Conservation (phyloP, 2,329 filamentous ascomycete species). For the Daldinia sp. region DNA sequence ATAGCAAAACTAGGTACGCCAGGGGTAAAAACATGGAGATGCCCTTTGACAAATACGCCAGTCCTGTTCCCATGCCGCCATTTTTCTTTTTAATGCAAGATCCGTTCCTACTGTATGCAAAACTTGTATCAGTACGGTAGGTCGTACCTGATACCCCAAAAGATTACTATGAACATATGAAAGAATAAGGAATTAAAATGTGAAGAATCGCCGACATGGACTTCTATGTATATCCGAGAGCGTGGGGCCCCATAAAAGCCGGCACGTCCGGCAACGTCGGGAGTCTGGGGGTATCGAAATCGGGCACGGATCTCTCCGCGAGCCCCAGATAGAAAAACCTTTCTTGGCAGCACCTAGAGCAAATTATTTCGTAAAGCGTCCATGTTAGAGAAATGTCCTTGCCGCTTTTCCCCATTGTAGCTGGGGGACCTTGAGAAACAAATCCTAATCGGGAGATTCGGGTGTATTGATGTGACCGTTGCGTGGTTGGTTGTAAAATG, state of each 20-base stretch:
- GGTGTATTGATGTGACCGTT: conserved; percentile 14
- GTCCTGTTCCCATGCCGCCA: conserved; percentile 30
- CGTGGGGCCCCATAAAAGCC: conserved; percentile 32
- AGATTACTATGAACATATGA: conserved; percentile 32
- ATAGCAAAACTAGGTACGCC: conserved; percentile 19
- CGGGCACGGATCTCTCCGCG: conserved; percentile 22
- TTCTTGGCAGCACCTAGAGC: conserved; percentile 7
- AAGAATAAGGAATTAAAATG: conserved; percentile 2
- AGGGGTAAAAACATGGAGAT: conserved; percentile 17
- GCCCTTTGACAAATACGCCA: conserved; percentile 30
- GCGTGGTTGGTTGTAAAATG: conserved; percentile 18
- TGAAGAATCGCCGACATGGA: conserved; percentile 20
- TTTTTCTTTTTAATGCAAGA: conserved; percentile 35
- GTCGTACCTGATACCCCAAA: conserved; percentile 18
- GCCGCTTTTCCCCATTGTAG: neutral
- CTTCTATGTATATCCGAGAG: conserved; percentile 18
- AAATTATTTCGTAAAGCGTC: conserved; percentile 6
- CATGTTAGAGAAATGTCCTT: neutral
- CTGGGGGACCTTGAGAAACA: neutral
- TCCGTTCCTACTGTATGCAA: conserved; percentile 35
- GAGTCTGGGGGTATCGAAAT: neutral
- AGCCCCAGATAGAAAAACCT: neutral
- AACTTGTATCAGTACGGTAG: conserved; percentile 31
- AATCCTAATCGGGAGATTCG: conserved; percentile 12
- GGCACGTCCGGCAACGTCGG: conserved; percentile 24